phyloP scores from a whole-genome alignment of 2,329 filamentous ascomycete species.

The Arthroderma uncinatum region DNA sequence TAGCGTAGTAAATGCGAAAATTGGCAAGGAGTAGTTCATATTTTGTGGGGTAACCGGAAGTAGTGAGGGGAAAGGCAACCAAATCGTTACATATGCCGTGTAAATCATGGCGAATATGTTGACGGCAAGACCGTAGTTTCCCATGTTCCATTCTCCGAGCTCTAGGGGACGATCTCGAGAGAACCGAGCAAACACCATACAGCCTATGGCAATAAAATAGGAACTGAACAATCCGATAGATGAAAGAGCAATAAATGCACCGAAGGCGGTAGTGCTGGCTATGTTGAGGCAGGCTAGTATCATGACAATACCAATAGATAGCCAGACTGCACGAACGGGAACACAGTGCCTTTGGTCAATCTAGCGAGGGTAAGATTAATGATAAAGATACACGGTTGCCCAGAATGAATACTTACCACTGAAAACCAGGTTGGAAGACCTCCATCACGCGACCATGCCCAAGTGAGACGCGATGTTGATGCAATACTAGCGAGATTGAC shows the following conservation, averaged over 20 bases:
- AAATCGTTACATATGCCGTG: conserved; percentile 23
- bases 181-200: conserved; percentile 27
- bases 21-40: conserved; percentile 32
- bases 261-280: conserved; percentile 30
- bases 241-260: conserved; percentile 31
- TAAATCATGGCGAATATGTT: conserved; percentile 30
- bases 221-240: conserved; percentile 30
- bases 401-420: conserved; percentile 15
- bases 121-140: conserved; percentile 21
- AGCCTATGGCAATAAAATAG: conserved; percentile 31
- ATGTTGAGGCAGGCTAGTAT: conserved; percentile 32
- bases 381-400: background rate
- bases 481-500: conserved; percentile 36
- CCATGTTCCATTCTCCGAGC: conserved; percentile 26
- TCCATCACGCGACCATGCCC: conserved; percentile 41
- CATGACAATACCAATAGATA: conserved; percentile 25
- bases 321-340: conserved; percentile 29
- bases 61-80: conserved; percentile 26
- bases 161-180: conserved; percentile 12
- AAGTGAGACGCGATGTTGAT: conserved; percentile 39
- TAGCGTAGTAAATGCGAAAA: conserved; percentile 20
- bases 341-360: conserved; percentile 26
- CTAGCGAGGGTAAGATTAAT: conserved; percentile 16
- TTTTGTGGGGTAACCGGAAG: conserved; percentile 27
- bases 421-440: conserved; percentile 34